phyloP scores from a whole-genome alignment of 352 stramenopile species.

The Globisporangium nagaii region DNA sequence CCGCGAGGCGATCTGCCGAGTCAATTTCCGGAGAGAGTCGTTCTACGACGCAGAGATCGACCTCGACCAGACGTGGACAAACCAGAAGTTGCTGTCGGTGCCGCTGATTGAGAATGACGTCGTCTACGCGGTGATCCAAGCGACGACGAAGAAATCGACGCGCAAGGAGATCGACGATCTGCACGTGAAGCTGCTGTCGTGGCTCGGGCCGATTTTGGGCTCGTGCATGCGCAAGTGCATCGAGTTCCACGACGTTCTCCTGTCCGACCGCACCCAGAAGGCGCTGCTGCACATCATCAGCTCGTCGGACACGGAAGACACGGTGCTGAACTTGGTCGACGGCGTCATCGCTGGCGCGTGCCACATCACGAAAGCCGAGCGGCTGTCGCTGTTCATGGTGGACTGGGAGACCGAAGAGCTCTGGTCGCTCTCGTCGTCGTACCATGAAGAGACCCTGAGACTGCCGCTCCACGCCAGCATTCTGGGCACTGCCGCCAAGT shows the following conservation, averaged over 20 bases:
- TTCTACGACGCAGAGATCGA: constrained; percentile 67
- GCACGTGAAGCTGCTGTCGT: constrained; percentile 71
- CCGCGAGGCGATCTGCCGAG: constrained; percentile 21
- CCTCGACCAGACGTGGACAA: constrained; percentile 43
- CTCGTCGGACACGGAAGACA: constrained; percentile 78
- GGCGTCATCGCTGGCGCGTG: constrained; percentile 73
- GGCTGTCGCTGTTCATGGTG: constrained; percentile 75
- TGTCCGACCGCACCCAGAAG: constrained; percentile 81
- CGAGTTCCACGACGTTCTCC: constrained; percentile 77
- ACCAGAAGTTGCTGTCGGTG: constrained; percentile 69
- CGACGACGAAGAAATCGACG: constrained; percentile 34
- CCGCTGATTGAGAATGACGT: constrained; percentile 63
- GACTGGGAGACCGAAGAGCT: constrained; percentile 81
- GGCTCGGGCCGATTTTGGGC: constrained; percentile 74
- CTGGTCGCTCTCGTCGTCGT: constrained; percentile 76
- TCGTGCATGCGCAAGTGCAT: constrained; percentile 85
- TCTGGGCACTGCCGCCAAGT: constrained; percentile 50
- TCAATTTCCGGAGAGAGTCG: constrained; percentile 40
- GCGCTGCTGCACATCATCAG: constrained; percentile 83
- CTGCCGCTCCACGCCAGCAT: constrained; percentile 55
- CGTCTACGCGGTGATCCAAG: constrained; percentile 78
- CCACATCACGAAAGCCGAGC: constrained; percentile 79
- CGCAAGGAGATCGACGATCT: constrained; percentile 48
- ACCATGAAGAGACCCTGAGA: constrained; percentile 62
- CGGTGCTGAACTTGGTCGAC: constrained; percentile 79